phyloP scores from a whole-genome alignment of 2,329 filamentous ascomycete genomes.

The Orbilia ellipsospora region DNA sequence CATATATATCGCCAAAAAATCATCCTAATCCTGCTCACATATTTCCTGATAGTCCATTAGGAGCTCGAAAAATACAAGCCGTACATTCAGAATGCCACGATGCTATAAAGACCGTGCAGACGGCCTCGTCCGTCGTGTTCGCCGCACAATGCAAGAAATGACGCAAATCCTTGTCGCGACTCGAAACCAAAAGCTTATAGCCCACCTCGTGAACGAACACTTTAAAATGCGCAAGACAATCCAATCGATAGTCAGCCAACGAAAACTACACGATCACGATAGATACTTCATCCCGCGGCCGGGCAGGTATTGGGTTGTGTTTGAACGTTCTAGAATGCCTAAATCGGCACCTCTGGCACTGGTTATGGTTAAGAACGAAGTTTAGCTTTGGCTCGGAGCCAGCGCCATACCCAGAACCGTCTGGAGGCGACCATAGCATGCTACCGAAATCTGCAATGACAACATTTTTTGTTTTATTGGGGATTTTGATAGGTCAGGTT shows the following conservation, averaged over 20 bases:
- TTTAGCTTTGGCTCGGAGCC: not conserved
- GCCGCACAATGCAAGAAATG: slow-evolving; percentile 8
- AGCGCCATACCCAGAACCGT: too few relatives aligned
- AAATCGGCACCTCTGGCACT: slow-evolving; percentile 29
- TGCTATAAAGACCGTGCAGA: slow-evolving; percentile 19
- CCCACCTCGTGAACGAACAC: slow-evolving; percentile 7
- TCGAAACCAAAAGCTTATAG: not conserved
- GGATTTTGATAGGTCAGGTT: too few relatives aligned
- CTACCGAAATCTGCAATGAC: not conserved
- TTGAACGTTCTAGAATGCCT: not conserved
- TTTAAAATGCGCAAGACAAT: slow-evolving; percentile 14
- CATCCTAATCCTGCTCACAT: not conserved
- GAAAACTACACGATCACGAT: not conserved
- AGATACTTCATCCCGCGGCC: not conserved
- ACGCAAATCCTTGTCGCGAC: slow-evolving; percentile 7
- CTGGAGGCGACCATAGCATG: not conserved
- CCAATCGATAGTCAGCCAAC: slow-evolving; percentile 1
- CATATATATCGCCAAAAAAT: not conserved
- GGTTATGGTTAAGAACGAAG: slow-evolving; percentile 10
- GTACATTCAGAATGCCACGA: not conserved
- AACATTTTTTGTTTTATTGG: too few relatives aligned
- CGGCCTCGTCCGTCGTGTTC: not conserved
- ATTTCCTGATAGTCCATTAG: not conserved
- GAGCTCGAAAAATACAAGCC: not conserved
- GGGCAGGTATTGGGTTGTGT: slow-evolving; percentile 5